These are phyloP conservation scores for Scheffersomyces insectosa DNA, from an alignment of 1,139 yeast species.

Conservation along the genomic window DNA sequence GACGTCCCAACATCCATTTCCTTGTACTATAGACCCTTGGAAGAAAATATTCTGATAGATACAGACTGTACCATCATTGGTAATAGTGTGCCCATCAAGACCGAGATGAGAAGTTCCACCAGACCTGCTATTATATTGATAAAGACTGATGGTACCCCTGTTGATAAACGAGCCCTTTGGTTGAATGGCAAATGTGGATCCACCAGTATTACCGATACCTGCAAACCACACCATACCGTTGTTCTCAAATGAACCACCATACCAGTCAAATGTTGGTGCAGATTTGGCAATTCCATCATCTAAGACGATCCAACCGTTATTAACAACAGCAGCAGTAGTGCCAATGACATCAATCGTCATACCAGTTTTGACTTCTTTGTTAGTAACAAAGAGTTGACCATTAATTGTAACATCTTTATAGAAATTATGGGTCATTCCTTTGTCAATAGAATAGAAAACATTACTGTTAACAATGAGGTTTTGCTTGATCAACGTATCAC, in stretches of 20 bases:
- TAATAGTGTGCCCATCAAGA: constrained; percentile 1
- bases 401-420: constrained; percentile 16
- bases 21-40: constrained; percentile 14
- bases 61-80: constrained; percentile 18
- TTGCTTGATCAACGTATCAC: neutral
- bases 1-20: constrained; percentile 19
- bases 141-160: constrained; percentile 10
- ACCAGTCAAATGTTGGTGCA: constrained; percentile 19
- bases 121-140: constrained; percentile 4
- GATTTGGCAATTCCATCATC: constrained; percentile 17
- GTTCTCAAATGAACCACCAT: constrained; percentile 11
- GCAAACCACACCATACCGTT: constrained; percentile 14
- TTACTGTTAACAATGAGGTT: neutral
- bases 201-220: constrained; percentile 14
- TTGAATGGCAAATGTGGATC: constrained; percentile 11
- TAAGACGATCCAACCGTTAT: constrained; percentile 15
- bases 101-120: constrained; percentile 9
- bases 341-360: constrained; percentile 14
- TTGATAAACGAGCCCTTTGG: constrained; percentile 9
- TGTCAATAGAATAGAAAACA: constrained; percentile 1
- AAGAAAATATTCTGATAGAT: constrained; percentile 11
- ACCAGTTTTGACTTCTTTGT: constrained; percentile 14
- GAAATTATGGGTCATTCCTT: constrained; percentile 8
- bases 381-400: constrained; percentile 17
- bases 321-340: constrained; percentile 6